phyloP scores from a whole-genome alignment of 163 green algal species.

The Scenedesmus sp. region DNA sequence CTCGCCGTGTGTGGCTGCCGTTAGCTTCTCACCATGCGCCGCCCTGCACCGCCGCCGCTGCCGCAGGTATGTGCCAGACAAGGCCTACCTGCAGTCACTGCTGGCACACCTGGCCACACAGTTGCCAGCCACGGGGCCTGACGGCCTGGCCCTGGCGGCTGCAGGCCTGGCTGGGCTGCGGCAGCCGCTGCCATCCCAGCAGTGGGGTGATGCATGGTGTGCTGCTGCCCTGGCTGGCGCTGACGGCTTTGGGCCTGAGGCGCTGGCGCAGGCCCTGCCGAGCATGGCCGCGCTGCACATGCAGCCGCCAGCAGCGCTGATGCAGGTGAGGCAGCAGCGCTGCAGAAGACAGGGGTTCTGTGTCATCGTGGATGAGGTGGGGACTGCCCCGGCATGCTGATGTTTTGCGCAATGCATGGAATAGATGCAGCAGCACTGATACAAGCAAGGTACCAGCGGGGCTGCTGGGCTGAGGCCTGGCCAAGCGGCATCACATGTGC shows the following conservation, averaged over 20 bases:
- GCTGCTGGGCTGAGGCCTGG: not conserved
- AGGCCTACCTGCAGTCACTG: constrained; percentile 23
- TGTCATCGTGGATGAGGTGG: not conserved
- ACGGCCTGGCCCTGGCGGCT: constrained; percentile 19
- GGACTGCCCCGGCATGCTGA: not conserved
- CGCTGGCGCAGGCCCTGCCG: constrained; percentile 9
- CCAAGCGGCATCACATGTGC: not conserved
- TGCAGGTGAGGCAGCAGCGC: constrained; percentile 22
- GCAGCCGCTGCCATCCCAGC: constrained; percentile 1
- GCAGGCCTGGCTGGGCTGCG: constrained; percentile 41
- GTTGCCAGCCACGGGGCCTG: not conserved
- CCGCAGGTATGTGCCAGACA: constrained; percentile 47
- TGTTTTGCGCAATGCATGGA: not conserved
- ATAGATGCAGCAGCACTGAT: not conserved
- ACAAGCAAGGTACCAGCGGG: too few relatives aligned
- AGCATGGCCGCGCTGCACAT: constrained; percentile 45
- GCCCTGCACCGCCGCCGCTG: not conserved
- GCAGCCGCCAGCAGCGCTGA: constrained; percentile 34
- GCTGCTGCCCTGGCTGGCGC: not conserved
- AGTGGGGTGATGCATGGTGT: constrained; percentile 28
- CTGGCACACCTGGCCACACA: constrained; percentile 18
- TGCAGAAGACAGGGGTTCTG: not conserved
- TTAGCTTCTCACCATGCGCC: not conserved
- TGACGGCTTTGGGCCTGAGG: constrained; percentile 9
- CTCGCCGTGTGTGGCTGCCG: not conserved